Percentiles rank a stretch among this genome's conserved stretches.
Conservation (phyloP, 1,284 basidiomycete species). For the Spongiforma sp. region DNA sequence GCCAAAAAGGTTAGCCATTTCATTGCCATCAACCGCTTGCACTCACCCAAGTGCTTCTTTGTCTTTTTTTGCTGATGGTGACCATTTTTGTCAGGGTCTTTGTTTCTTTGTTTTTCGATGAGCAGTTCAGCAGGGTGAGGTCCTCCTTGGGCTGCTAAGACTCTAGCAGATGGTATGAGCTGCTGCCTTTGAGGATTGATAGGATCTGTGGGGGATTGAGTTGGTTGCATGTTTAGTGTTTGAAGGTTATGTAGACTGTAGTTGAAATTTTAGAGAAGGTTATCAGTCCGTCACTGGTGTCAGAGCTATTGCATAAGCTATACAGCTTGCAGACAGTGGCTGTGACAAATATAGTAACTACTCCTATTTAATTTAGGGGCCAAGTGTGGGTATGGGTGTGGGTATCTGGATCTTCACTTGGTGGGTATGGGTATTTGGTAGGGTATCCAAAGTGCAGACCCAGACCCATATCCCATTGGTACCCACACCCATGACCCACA, state of each 20-base stretch:
- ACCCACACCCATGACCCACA: background rate
- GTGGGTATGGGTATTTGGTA: background rate
- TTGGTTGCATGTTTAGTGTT: background rate
- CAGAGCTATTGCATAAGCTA: background rate
- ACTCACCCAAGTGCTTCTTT: background rate
- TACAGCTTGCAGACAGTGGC: background rate
- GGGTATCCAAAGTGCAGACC: background rate
- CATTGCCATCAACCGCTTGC: background rate
- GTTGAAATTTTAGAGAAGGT: background rate
- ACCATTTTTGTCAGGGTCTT: background rate
- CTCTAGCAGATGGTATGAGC: slow-evolving; percentile 2
- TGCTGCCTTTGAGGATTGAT: background rate
- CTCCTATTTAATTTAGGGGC: background rate
- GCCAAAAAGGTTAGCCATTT: background rate
- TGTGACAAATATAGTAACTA: background rate
- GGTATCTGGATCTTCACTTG: background rate
- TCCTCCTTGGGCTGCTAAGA: slow-evolving; percentile 1
- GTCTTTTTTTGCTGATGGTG: background rate
- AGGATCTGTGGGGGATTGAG: background rate
- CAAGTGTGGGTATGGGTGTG: background rate
- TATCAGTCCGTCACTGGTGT: background rate
- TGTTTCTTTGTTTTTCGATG: background rate
- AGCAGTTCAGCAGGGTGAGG: background rate
- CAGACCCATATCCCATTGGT: background rate
- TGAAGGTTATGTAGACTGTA: background rate